Percentiles rank a stretch among this genome's conserved stretches.
phyloP scores from a whole-genome alignment of 1,284 basidiomycete genomes.

The Ceratobasidium sp. region DNA sequence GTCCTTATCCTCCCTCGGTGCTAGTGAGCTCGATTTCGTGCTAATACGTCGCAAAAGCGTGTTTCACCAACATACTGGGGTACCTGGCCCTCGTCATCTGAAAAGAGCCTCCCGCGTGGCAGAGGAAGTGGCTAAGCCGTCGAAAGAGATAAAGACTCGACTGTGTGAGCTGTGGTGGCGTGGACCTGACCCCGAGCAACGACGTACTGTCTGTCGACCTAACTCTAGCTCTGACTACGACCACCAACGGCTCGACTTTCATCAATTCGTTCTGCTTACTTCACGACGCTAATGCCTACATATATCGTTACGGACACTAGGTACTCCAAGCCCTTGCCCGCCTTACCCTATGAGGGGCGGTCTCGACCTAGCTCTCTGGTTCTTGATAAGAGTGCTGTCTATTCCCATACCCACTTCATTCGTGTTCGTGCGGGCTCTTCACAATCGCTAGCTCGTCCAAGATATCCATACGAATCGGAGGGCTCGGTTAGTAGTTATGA shows the following conservation, averaged over 20 bases:
- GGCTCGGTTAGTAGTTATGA: conserved; percentile 8
- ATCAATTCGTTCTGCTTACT: neutral
- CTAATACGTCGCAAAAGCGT: conserved; percentile 5
- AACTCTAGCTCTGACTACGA: conserved; percentile 6
- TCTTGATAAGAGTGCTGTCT: neutral
- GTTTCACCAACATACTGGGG: conserved; percentile 17
- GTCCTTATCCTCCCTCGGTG: conserved; percentile 2
- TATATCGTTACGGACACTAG: conserved; percentile 14
- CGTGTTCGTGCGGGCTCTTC: neutral
- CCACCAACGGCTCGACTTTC: neutral
- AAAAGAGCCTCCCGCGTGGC: neutral
- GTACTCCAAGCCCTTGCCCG: neutral
- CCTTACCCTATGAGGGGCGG: conserved; percentile 7
- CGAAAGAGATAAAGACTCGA: conserved; percentile 29
- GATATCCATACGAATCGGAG: conserved; percentile 17
- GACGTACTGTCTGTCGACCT: conserved; percentile 25
- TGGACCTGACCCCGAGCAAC: conserved; percentile 12
- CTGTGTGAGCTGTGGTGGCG: conserved; percentile 25
- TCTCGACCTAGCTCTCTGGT: conserved; percentile 3
- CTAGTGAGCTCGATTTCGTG: conserved; percentile 30
- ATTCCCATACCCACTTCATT: neutral
- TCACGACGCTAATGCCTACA: neutral
- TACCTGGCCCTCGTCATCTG: conserved; percentile 11
- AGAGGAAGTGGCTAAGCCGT: neutral
- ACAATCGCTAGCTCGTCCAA: neutral